phyloP scores from a whole-genome alignment of 2,329 filamentous ascomycete genomes.

The Trichoderma citrinoviride region DNA sequence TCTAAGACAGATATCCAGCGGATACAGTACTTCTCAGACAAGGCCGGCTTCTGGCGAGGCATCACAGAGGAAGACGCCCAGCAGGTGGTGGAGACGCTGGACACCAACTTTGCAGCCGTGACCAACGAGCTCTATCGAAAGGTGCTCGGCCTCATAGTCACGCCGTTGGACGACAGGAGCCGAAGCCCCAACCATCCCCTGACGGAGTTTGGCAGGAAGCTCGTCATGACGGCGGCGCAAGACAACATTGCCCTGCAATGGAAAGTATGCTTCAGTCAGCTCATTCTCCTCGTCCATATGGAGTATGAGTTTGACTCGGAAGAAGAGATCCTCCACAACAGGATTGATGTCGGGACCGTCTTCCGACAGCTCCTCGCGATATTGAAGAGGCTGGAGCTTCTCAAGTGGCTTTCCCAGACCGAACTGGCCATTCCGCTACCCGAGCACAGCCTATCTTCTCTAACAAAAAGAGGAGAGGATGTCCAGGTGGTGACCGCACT shows the following conservation, averaged over 20 bases:
- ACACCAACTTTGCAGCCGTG: constrained; percentile 61
- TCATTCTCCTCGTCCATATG: constrained; percentile 82
- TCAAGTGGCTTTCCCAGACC: constrained; percentile 64
- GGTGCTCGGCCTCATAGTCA: constrained; percentile 47
- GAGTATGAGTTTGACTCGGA: constrained; percentile 76
- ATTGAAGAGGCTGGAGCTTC: constrained; percentile 70
- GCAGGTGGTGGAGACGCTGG: constrained; percentile 64
- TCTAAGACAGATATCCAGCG: constrained; percentile 68
- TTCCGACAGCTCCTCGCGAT: constrained; percentile 68
- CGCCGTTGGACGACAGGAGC: constrained; percentile 45
- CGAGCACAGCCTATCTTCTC: constrained; percentile 34
- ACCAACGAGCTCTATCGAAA: constrained; percentile 54
- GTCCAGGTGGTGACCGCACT: constrained; percentile 54
- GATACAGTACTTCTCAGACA: constrained; percentile 75
- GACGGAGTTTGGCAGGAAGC: constrained; percentile 72
- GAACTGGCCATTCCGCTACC: constrained; percentile 51
- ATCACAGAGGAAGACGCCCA: constrained; percentile 79
- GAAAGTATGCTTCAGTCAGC: constrained; percentile 74
- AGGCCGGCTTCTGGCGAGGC: constrained; percentile 72
- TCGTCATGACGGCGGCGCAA: constrained; percentile 73
- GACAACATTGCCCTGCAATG: constrained; percentile 73
- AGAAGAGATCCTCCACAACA: constrained; percentile 60
- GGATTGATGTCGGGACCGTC: constrained; percentile 65
- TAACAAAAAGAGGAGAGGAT: constrained; percentile 46
- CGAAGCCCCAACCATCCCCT: constrained; percentile 52